Base-by-base conservation (phyloP, 805 yeast genomes). In the Yarrowia porcina region DNA sequence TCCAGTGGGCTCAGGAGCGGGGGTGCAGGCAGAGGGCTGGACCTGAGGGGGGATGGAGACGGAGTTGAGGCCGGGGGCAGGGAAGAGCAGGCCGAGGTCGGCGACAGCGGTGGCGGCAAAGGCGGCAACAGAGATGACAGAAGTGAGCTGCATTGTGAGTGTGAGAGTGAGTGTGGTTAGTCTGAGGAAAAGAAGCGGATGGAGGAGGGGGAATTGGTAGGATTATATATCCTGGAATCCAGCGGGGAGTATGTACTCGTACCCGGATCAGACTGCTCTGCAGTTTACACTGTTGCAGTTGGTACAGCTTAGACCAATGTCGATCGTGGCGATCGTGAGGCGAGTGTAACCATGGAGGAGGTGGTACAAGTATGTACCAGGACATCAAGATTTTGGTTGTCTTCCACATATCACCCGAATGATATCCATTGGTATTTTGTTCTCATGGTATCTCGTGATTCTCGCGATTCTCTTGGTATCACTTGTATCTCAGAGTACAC, bases 1-100 rank as follows among this genome's bases (percentile, higher is more conserved):
- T n/a, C 30, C 56, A 13, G 56, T 49, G 30, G 56, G 30, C n/a
- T 18, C 56, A 5, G 56, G 56, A 7, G 56, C 56, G 21, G 56
- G 56, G 20, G 56, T 49, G 56, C 56, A 49, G 39, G 39, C 56
- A 11, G 56, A 49, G 28, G 56, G 56, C 56, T 49, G 56, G 56
- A 49, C 56, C 56, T 49, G 56, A 21, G 56, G 56, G 7, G 56
- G 56, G 39, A 49, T 49, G 39, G 56, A 49, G 39, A 49, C 56
- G 38, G 56, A 49, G 56, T 20, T 20, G 30, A 49, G 56, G 9
- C n/a, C n/a, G 39, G 56, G 56, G n/a, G 39, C 39, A 17, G 56
- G 56, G 56, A 49, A 49, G 21, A 49, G 56, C 56, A 49, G 56
- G 30, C 56, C 56, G 28, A 49, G 56, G 56, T 49, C 56, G 17